Evolutionary conservation across 2,329 filamentous ascomycete species (phyloP), one percentile per base, ranked within the genome.

Genomic region (Penicillium occitanis): DNA sequence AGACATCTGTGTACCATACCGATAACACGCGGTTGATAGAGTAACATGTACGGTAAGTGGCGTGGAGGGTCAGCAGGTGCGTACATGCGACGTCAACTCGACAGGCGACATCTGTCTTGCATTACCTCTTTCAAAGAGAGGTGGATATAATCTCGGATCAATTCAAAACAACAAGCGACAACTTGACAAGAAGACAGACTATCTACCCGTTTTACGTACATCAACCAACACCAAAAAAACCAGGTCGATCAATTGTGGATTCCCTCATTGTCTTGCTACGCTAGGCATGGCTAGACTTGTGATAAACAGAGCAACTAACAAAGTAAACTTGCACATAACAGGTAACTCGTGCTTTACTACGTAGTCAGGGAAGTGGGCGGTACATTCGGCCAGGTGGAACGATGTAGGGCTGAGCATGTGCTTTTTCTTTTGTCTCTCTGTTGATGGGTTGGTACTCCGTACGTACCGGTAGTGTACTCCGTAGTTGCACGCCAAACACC

Each of bases 321-420:
- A 8, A 1, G 25, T n/a, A 57, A 8, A 10, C 53, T 37, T 57
- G n/a, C 33, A 22, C 53, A n/a, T 14, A 40, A 57, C 11, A 25
- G 33, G 53, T 40, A 57, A 37, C 17, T 37, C 53, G 53, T 57
- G 17, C n/a, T 6, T 40, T 40, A 57, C 33, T 22, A 19, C 19
- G 19, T 19, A 57, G 17, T 55, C 30, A 19, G 51, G 30, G 37
- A 25, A 50, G 11, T 50, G 46, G 22, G 46, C 14, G 19, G 6
- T 50, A 50, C 48, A 17, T 13, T 14, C 22, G 50, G 25, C 50
- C 25, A 4, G 50, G 25, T 55, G 7, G 51, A 55, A 35, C 3
- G 30, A 57, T 35, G 33, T 57, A 57, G 51, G 51, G 53, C 33
- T 37, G 53, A 37, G 53, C 53, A 53, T 53, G 50, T 53, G 50